Base-by-base conservation (phyloP, 2,329 filamentous ascomycete genomes). In the Ceratocystiopsis sp. region DNA sequence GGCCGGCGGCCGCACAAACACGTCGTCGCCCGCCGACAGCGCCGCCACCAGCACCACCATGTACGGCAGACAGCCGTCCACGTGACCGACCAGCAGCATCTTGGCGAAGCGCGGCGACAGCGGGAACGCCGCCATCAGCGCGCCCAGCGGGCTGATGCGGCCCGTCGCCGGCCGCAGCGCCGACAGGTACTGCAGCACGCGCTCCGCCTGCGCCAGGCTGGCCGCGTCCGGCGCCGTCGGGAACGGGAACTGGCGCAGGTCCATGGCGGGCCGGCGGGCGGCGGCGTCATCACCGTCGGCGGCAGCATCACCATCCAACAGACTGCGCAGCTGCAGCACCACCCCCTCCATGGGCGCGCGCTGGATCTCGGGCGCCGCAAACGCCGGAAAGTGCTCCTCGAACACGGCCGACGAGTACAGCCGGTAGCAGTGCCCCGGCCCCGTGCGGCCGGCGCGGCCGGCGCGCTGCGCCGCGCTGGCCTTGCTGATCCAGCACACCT, bases 401-500 rank as follows among this genome's bases (percentile, higher is more conserved):
- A 84, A 98, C 0, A 98, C 81, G 0, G 91, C 91, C 13, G 86
- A 94, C 0, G 87, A 95, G 61, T 94, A 98, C 5, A 98, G 63
- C 45, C 86, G 70, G 63, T 95, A 98, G 61, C 89, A 96, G 61
- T 98, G 93, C 9, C 91, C 91, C 1, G 91, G 87, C 0, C 86
- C 89, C 4, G 89, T 98, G 68, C 91, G 80, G 49, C 93, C 91
- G 45, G 91, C 91, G 70, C 91, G 84, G 62, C 91, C 91, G 46
- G 85, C 78, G 57, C 91, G 75, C 61, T 98, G 91, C 50, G 79
- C 83, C 9, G 91, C 89, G 57, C 85, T 93, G 25, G 91, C 91
- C 63, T 98, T 96, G 64, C 87, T 95, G 57, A 96, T 93, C 85
- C 89, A 98, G 36, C 82, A 81, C 42, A 98, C 75, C 53, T 94